Evolutionary conservation across 2,329 filamentous ascomycete genomes (phyloP).

Genomic region (Exophiala aquamarina): DNA sequence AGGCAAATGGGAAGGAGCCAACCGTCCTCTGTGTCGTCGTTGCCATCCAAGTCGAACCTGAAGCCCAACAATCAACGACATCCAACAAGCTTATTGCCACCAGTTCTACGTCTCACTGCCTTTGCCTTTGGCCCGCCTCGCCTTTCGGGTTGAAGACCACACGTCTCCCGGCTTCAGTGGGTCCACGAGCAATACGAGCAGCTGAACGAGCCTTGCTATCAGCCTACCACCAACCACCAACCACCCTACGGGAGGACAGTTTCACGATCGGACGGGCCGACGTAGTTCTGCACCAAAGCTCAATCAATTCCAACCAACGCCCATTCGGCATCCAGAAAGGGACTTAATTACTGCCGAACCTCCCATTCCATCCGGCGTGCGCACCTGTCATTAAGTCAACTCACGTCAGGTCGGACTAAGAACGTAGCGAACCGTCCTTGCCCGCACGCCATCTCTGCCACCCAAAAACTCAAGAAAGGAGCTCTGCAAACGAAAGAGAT

Average conservation of each 20-base stretch:
- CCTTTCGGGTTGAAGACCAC: background rate
- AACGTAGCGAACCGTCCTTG: background rate
- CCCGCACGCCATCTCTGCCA: background rate
- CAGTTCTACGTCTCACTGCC: background rate
- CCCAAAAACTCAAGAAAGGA: background rate
- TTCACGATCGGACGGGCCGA: background rate
- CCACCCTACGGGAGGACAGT: background rate
- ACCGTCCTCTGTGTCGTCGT: background rate
- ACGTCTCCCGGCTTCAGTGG: slow-evolving; percentile 10
- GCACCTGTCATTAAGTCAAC: background rate
- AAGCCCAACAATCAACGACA: background rate
- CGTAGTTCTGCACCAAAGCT: background rate
- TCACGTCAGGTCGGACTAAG: too few relatives aligned
- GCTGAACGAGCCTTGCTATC: slow-evolving; percentile 2
- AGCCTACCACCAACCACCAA: background rate
- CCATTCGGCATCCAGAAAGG: background rate
- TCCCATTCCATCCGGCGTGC: background rate
- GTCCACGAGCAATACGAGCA: slow-evolving; percentile 9
- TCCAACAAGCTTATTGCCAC: slow-evolving; percentile 12
- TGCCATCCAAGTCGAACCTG: background rate
- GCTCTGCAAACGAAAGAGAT: background rate
- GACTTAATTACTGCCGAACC: background rate
- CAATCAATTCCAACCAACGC: background rate
- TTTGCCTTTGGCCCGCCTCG: background rate
- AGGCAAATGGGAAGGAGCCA: background rate